A percentile compares a stretch with the other conserved stretches of the same genome.
Evolutionary conservation across 2,329 filamentous ascomycete species (phyloP).

Genomic region (Colletotrichum australisinense): DNA sequence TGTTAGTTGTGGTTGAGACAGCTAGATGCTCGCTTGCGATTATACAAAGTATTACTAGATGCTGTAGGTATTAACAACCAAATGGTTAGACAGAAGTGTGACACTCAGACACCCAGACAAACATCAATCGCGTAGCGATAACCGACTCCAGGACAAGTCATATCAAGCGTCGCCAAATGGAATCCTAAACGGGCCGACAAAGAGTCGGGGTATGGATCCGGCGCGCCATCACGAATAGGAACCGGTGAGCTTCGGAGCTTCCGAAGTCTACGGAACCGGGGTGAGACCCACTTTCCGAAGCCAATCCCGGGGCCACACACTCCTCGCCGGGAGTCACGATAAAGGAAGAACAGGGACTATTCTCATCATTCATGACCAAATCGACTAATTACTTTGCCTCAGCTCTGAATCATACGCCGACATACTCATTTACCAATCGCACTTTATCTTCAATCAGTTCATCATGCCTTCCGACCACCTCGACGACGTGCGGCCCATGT

Average conservation of each 20-base stretch:
- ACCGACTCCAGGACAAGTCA: not conserved
- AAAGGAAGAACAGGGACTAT: not conserved
- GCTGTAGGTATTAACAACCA: too few relatives aligned
- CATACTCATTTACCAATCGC: not conserved
- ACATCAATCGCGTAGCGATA: not conserved
- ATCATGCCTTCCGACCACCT: conserved; percentile 28
- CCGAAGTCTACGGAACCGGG: not conserved
- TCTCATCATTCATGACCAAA: not conserved
- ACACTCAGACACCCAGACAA: not conserved
- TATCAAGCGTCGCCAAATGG: not conserved
- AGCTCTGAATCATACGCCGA: not conserved
- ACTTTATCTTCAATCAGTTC: not conserved
- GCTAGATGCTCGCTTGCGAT: too few relatives aligned
- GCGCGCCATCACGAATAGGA: not conserved
- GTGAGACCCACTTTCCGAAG: not conserved
- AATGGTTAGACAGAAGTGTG: not conserved
- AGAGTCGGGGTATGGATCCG: not conserved
- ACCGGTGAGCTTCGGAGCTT: not conserved
- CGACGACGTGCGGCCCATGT: conserved; percentile 43
- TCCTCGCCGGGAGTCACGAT: not conserved
- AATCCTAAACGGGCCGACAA: not conserved
- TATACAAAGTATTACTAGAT: too few relatives aligned
- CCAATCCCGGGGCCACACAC: not conserved
- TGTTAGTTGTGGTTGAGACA: too few relatives aligned
- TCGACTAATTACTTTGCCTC: not conserved